Evolutionary conservation across 495 filamentous ascomycete species (phyloP).

Genomic region (Hypoxylon rickii): DNA sequence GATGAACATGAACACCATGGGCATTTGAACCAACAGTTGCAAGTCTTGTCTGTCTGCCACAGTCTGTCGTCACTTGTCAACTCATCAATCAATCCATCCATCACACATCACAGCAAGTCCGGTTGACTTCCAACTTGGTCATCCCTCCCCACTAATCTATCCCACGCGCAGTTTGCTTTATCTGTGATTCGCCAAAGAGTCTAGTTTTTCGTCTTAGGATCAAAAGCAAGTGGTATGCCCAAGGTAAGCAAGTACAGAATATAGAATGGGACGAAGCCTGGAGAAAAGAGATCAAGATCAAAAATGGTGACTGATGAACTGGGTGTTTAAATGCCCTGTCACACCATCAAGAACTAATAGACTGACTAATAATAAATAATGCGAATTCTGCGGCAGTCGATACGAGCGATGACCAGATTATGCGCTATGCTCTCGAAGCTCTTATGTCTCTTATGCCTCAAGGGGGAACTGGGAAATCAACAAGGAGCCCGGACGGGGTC

Average conservation of each 20-base stretch:
- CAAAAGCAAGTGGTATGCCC: not conserved
- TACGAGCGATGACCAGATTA: conserved; percentile 21
- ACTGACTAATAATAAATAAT: conserved; percentile 6
- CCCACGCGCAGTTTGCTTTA: not conserved
- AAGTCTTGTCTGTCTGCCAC: too few species aligned
- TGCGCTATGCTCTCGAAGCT: conserved; percentile 25
- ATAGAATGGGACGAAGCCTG: too few species aligned
- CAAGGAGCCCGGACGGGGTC: conserved; percentile 25
- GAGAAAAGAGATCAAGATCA: too few species aligned
- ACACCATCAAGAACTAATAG: conserved; percentile 4
- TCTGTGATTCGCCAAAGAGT: not conserved
- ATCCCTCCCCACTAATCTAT: not conserved
- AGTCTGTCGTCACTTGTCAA: not conserved
- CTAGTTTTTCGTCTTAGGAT: conserved; percentile 12
- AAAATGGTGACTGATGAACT: too few species aligned
- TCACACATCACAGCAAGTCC: conserved; percentile 11
- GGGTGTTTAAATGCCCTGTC: conserved; percentile 9
- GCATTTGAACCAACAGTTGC: not conserved
- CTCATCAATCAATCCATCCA: not conserved
- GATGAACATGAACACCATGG: too few species aligned
- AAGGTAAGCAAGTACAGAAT: too few species aligned
- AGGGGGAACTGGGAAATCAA: conserved; percentile 27
- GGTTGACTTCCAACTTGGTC: conserved; percentile 13
- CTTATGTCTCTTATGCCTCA: not conserved
- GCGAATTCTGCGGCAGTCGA: conserved; percentile 8